phyloP scores from a whole-genome alignment of 1,284 basidiomycete genomes.

The Tilletia caries region DNA sequence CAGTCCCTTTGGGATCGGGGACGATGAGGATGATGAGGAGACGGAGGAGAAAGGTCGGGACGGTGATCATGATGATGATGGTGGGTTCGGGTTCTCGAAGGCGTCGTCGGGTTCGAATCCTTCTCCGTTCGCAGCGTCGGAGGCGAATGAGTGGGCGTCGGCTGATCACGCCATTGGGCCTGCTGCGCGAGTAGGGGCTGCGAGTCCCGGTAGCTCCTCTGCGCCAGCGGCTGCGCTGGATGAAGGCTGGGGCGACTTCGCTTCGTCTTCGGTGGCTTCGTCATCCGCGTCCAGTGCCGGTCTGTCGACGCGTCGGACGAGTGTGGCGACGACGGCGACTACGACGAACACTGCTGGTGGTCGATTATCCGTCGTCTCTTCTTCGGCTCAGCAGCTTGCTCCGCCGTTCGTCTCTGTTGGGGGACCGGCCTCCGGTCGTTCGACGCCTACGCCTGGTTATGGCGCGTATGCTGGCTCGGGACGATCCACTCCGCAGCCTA shows the following conservation, averaged over 20 bases:
- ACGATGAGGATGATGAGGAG: slow-evolving; percentile 30
- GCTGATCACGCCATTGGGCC: background rate
- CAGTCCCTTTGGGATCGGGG: slow-evolving; percentile 23
- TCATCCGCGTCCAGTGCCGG: background rate
- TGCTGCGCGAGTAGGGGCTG: no score
- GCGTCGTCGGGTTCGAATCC: background rate
- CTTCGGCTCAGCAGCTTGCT: background rate
- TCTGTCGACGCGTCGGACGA: background rate
- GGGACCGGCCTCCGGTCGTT: background rate
- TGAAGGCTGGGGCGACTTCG: slow-evolving; percentile 1
- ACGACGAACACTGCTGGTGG: background rate
- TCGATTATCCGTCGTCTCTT: background rate
- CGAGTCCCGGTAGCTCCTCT: no score
- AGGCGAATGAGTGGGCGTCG: slow-evolving; percentile 1
- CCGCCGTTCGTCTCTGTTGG: background rate
- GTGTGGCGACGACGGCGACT: background rate
- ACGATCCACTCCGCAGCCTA: background rate
- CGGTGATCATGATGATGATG: background rate
- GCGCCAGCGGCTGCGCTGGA: background rate
- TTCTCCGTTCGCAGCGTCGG: background rate
- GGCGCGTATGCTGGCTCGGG: background rate
- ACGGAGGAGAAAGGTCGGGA: background rate
- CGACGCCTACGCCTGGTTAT: background rate
- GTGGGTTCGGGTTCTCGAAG: background rate
- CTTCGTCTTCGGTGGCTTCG: background rate